Percentiles rank a stretch among this genome's conserved stretches.
Evolutionary conservation across 805 yeast genomes (phyloP).

Genomic region (Metschnikowia anglica): DNA sequence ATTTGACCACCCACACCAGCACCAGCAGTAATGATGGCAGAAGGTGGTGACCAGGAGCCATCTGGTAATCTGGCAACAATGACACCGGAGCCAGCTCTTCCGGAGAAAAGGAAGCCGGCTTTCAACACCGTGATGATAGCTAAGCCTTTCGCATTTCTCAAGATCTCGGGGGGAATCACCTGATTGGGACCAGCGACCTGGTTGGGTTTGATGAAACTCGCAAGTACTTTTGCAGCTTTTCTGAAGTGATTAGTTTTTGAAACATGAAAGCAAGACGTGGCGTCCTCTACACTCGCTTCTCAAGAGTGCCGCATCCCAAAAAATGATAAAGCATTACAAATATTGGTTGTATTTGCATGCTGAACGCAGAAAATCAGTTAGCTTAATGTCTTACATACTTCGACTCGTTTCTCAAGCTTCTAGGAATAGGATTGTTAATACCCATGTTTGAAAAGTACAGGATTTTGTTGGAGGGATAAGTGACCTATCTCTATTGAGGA

Average conservation of each 20-base stretch:
- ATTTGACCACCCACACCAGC: constrained; percentile 99
- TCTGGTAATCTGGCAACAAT: constrained; percentile 92
- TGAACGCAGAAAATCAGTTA: neutral
- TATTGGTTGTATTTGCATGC: no score
- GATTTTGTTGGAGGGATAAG: neutral
- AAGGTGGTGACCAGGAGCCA: constrained; percentile 97
- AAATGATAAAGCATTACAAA: neutral
- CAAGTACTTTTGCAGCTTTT: constrained; percentile 88
- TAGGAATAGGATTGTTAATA: constrained; percentile 91
- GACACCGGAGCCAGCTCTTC: constrained; percentile 96
- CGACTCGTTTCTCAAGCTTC: constrained; percentile 82
- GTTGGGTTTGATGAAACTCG: constrained; percentile 92
- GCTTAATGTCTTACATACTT: constrained; percentile 51
- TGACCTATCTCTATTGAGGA: neutral
- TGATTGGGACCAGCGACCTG: constrained; percentile 86
- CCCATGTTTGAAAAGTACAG: constrained; percentile 32
- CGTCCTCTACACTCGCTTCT: neutral
- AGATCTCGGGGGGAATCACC: constrained; percentile 84
- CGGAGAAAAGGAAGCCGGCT: constrained; percentile 94
- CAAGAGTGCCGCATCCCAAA: neutral
- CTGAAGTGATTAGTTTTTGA: constrained; percentile 33
- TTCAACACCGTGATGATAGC: constrained; percentile 92
- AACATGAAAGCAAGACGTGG: neutral
- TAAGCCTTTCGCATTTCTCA: constrained; percentile 88
- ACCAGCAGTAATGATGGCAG: constrained; percentile 93